Conservation (phyloP, 305 asterid genomes). For the Ajuga reptans region DNA sequence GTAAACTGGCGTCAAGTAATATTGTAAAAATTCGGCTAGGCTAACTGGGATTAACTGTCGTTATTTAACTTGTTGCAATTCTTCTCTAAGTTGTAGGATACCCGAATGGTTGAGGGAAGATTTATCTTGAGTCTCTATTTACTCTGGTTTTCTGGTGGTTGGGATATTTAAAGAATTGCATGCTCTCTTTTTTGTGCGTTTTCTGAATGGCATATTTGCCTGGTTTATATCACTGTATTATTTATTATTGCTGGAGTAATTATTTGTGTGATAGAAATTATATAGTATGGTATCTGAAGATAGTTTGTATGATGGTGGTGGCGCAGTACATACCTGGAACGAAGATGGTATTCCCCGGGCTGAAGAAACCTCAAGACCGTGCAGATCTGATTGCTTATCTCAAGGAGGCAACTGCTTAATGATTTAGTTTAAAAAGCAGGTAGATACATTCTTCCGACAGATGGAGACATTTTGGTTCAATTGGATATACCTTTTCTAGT, state of each 20-base stretch:
- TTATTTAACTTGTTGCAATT: not conserved
- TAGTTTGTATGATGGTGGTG: slow-evolving; percentile 15
- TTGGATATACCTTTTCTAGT: not conserved
- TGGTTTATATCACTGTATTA: not conserved
- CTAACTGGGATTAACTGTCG: too few species aligned
- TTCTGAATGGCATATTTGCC: not conserved
- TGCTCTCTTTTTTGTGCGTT: not conserved
- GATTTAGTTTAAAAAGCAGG: not conserved
- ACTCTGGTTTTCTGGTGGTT: too few species aligned
- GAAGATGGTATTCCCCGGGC: slow-evolving; percentile 60
- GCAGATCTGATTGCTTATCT: slow-evolving; percentile 57
- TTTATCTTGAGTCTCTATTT: not conserved
- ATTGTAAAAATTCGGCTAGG: not conserved
- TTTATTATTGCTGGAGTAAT: not conserved
- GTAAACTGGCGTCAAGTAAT: too few species aligned
- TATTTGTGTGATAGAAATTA: not conserved
- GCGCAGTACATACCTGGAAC: slow-evolving; percentile 58
- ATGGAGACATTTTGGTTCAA: not conserved
- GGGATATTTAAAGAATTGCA: not conserved
- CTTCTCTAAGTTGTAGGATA: too few species aligned
- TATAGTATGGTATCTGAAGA: not conserved
- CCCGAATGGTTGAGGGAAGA: not conserved
- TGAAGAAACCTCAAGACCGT: slow-evolving; percentile 57
- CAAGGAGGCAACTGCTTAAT: slow-evolving; percentile 47
- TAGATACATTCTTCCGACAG: not conserved